Evolutionary conservation across 768 basidiomycete genomes (phyloP), one percentile per base, ranked within the genome.

Genomic region (Trametes sanguinea): DNA sequence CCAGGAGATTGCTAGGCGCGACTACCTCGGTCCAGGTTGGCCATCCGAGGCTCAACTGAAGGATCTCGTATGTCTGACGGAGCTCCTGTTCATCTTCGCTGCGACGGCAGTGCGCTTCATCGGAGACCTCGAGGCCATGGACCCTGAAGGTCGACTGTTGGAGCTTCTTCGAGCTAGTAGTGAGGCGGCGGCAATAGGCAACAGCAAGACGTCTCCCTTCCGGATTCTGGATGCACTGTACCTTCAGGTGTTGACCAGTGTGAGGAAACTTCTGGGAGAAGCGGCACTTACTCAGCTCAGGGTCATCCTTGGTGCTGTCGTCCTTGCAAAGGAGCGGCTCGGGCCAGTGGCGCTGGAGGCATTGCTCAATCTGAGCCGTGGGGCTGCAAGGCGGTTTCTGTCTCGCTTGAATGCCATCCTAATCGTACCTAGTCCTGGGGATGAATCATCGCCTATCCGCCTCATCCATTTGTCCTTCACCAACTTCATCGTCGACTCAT

Each of bases 51-150:
- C 30, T 0, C 45, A 64, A 2, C 8, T 64, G 8, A 14, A 46
- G 2, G 14, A 33, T 3, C 47, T 64, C 14, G 37, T 45, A 4
- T 5, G 43, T 4, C 17, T 50, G 2, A 37, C 57, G 7, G 45
- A 32, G 9, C 64, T 63, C 0, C 40, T 70, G 11, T 71, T 71
- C 35, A 67, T 68, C 16, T 69, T 61, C 22, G 70, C 70, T 2
- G 53, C 68, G 0, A 66, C 69, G 0, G 56, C 64, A 1, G 51
- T 67, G n/a, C 62, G 60, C 27, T 70, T 64, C 30, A 65, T 71
- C 4, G 63, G 54, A 52, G 47, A 39, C 52, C 27, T 39, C 13
- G 13, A 61, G 32, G 56, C 43, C 2, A 48, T 48, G 10, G 39
- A 51, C 13, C 62, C 10, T 6, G 58, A 30, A 29, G n/a, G 35